Base-by-base conservation (phyloP, 352 stramenopile genomes). In the Phytophthora tentaculata region DNA sequence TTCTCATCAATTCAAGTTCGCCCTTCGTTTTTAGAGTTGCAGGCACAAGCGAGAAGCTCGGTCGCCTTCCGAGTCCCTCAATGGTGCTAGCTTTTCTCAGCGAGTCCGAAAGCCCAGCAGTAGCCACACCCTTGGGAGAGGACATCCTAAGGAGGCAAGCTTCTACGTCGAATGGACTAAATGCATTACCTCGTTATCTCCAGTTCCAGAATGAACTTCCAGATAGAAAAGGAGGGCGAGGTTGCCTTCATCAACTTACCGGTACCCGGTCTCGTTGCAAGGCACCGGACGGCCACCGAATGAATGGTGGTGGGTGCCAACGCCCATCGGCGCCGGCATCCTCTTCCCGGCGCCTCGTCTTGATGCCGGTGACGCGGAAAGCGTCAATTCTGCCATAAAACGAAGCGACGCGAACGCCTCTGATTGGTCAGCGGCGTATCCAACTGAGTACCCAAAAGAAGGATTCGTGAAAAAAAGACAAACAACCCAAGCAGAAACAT, bases 311-410 rank as follows among this genome's bases (percentile, higher is more conserved):
- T 7, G 14, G 28, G 13, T 16, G 45, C 19, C 53, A 24, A 35
- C 5, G 24, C 59, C 49, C 59, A 60, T 60, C 49, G 49, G 28
- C 20, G 19, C 12, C 3, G 24, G 17, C 45, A 53, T 58, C 44
- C 12, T 43, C 20, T 41, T 56, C 32, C 50, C 29, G 28, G 26
- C 2, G 49, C 50, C n/a, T 65, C 24, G 35, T 60, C 58, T 59
- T 47, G 59, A 19, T 43, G 24, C 9, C 19, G 4, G 23, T 67
- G 61, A 68, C 61, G 61, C 53, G 32, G 61, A 64, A 54, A 56
- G 52, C 61, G 61, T 62, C 35, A 43, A 43, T 43, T 5, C 12
- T n/a, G 35, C 12, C 10, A 43, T 1, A 17, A 69, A 53, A 64
- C 62, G 45, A 69, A 69, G 43, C 54, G 62, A n/a, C 54, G 62